Conservation (phyloP, 148 eudicot species). For the Fagopyrum homotropicum region DNA sequence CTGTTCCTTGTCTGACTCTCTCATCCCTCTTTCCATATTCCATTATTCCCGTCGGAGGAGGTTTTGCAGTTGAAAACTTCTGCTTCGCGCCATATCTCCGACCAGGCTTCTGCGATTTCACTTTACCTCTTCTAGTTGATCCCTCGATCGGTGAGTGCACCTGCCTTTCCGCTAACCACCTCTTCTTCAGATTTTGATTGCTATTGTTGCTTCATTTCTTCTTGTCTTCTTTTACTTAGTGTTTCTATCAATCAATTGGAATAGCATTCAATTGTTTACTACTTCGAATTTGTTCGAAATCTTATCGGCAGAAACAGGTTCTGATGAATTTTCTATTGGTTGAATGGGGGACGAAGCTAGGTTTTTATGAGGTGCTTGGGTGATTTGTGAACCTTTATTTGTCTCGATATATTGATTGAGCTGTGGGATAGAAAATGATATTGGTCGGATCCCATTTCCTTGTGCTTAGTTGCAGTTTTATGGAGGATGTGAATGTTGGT, state of each 20-base stretch:
- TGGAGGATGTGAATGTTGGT: neutral
- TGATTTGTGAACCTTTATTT: neutral
- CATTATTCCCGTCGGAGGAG: neutral
- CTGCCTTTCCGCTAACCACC: neutral
- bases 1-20: neutral
- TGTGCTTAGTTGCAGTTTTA: neutral
- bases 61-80: neutral
- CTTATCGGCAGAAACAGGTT: neutral
- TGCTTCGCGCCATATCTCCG: neutral
- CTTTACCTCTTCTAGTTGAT: neutral
- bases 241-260: neutral
- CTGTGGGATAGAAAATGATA: neutral
- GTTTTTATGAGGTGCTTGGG: neutral
- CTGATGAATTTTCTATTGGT: neutral
- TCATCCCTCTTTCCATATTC: neutral
- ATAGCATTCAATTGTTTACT: neutral
- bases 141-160: slow-evolving; percentile 1
- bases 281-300: neutral
- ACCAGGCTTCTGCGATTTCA: neutral
- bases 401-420: neutral
- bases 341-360: neutral
- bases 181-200: neutral
- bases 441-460: neutral
- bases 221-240: too few relatives aligned
- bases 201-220: neutral